Evolutionary conservation across 129 eudicot species (phyloP).

Genomic region (Pittosporum tobira): DNA sequence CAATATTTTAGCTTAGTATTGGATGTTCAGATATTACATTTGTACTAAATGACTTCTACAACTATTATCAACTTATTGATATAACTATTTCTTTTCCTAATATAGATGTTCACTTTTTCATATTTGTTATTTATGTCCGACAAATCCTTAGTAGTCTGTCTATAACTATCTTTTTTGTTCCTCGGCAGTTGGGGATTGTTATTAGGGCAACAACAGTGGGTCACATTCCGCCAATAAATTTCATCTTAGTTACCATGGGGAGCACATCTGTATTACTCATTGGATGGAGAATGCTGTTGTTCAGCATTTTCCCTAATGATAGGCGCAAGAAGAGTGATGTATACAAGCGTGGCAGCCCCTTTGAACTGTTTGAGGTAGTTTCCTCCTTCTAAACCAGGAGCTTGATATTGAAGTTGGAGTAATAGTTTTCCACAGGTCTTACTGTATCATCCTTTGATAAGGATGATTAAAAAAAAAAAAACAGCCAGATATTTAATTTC

Average conservation of each 20-base stretch:
- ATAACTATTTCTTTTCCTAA: no score
- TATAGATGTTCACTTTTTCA: no score
- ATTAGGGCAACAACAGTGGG: slow-evolving; percentile 56
- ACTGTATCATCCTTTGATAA: background rate
- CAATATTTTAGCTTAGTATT: no score
- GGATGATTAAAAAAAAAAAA: background rate
- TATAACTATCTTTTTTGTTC: background rate
- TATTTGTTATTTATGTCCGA: background rate
- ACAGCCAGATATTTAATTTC: background rate
- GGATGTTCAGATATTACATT: no score
- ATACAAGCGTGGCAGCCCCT: slow-evolving; percentile 85
- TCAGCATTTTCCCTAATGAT: slow-evolving; percentile 38
- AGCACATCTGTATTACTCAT: slow-evolving; percentile 83
- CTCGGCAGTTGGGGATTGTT: slow-evolving; percentile 59
- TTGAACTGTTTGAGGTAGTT: slow-evolving; percentile 77
- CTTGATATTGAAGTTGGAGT: background rate
- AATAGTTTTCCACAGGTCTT: background rate
- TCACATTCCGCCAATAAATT: slow-evolving; percentile 63
- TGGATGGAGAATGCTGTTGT: slow-evolving; percentile 80
- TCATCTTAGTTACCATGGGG: slow-evolving; percentile 70
- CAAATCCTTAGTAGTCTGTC: background rate
- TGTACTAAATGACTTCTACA: no score
- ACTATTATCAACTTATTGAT: no score
- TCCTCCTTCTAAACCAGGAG: background rate
- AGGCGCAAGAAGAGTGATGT: slow-evolving; percentile 56